Evolutionary conservation across 495 filamentous ascomycete genomes (phyloP).

Genomic region (Podospora tetraspora): DNA sequence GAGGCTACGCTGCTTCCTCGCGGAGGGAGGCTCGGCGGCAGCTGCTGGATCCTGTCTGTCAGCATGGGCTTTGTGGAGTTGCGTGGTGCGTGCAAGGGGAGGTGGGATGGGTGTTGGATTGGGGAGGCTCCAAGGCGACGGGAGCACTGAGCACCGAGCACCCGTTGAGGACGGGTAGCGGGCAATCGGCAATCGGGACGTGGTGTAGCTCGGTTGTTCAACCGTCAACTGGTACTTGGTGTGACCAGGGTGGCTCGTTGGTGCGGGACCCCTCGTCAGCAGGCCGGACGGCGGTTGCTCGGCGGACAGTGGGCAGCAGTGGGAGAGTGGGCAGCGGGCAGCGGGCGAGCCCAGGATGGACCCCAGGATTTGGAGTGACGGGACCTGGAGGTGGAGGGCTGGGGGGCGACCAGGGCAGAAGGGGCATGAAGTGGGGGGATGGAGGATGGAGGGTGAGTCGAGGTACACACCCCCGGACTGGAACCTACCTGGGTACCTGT

Average conservation of each 20-base stretch:
- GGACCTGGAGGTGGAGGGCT: not conserved
- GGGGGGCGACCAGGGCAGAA: not conserved
- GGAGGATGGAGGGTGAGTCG: not conserved
- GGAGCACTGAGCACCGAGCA: constrained; percentile 4
- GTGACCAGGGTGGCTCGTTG: not conserved
- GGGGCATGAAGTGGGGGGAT: not conserved
- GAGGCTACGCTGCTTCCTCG: constrained; percentile 24
- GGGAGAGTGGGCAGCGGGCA: not conserved
- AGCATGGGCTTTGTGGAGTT: constrained; percentile 25
- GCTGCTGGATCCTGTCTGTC: constrained; percentile 28
- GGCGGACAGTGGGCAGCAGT: not conserved
- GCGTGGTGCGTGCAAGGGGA: constrained; percentile 11
- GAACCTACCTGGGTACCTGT: not conserved
- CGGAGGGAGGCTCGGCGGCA: constrained; percentile 33
- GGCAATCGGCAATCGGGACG: not conserved
- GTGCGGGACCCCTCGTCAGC: not conserved
- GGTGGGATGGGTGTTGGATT: constrained; percentile 5
- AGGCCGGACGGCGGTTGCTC: not conserved
- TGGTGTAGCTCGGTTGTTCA: not conserved
- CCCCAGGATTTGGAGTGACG: not conserved
- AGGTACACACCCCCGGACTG: not conserved
- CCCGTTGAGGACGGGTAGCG: not conserved
- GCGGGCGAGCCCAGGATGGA: not conserved
- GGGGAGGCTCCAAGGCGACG: constrained; percentile 2
- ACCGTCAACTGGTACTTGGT: not conserved